phyloP scores from a whole-genome alignment of 2,329 filamentous ascomycete species.

The Trichoderma polysporum region DNA sequence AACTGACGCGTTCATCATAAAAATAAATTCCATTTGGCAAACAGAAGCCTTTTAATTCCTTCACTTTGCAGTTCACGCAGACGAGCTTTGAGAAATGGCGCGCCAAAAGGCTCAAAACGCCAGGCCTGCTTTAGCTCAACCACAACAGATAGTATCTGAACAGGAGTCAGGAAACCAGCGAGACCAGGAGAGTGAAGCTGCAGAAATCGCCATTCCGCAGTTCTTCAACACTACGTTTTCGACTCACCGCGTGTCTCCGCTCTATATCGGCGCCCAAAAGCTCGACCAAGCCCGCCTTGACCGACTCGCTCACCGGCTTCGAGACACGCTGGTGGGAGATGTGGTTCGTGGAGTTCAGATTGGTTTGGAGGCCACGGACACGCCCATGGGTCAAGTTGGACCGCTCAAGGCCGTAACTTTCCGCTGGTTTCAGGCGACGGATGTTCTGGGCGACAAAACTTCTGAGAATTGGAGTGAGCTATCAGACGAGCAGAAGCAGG shows the following conservation, averaged over 20 bases:
- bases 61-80: neutral
- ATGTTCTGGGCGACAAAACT: conserved; percentile 34
- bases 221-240: conserved; percentile 62
- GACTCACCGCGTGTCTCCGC: conserved; percentile 54
- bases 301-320: conserved; percentile 47
- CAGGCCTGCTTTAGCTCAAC: neutral
- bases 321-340: conserved; percentile 57
- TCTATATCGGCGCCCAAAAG: conserved; percentile 46
- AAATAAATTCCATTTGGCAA: neutral
- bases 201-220: conserved; percentile 35
- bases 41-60: neutral
- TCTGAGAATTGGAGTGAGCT: conserved; percentile 22
- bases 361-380: conserved; percentile 45
- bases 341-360: conserved; percentile 61
- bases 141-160: neutral
- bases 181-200: conserved; percentile 13
- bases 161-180: neutral
- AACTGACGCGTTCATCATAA: neutral
- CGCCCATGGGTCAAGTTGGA: conserved; percentile 39
- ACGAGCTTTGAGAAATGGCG: conserved; percentile 11
- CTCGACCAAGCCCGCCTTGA: conserved; percentile 43
- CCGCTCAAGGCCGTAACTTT: conserved; percentile 49
- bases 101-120: conserved; percentile 6
- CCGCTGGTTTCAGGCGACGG: conserved; percentile 43
- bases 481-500: conserved; percentile 31